phyloP scores from a whole-genome alignment of 1,284 basidiomycete genomes.

The Ceratobasidium sp. region DNA sequence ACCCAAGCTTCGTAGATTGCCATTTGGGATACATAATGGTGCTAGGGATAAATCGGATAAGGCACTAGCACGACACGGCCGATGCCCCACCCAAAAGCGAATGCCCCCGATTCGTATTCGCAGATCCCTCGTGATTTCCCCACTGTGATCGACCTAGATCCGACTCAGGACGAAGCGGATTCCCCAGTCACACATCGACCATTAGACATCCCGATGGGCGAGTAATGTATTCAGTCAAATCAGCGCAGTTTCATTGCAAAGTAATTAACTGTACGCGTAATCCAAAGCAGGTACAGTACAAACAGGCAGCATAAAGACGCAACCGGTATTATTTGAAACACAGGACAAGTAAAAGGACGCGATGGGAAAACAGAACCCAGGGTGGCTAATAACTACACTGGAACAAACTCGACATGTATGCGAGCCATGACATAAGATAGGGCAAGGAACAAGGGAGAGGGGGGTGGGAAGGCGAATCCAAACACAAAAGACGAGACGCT shows the following conservation, averaged over 20 bases:
- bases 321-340: constrained; percentile 21
- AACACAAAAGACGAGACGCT: constrained; percentile 7
- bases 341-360: constrained; percentile 10
- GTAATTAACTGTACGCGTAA: constrained; percentile 39
- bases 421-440: constrained; percentile 14
- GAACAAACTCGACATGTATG: constrained; percentile 27
- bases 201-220: too few species aligned
- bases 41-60: background rate
- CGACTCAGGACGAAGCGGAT: background rate
- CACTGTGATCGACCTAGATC: background rate
- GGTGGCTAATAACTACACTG: constrained; percentile 4
- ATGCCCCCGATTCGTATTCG: too few species aligned
- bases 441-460: background rate
- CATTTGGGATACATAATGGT: background rate
- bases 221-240: background rate
- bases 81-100: too few species aligned
- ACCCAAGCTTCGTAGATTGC: background rate
- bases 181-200: too few species aligned
- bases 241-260: constrained; percentile 2
- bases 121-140: background rate
- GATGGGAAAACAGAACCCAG: background rate
- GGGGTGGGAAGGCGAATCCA: background rate
- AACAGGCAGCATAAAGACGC: constrained; percentile 25
- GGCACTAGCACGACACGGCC: too few species aligned
- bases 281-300: constrained; percentile 32